These are phyloP conservation scores for Phytophthora citricola DNA, from an alignment of 352 stramenopile species.

Conservation along the genomic window DNA sequence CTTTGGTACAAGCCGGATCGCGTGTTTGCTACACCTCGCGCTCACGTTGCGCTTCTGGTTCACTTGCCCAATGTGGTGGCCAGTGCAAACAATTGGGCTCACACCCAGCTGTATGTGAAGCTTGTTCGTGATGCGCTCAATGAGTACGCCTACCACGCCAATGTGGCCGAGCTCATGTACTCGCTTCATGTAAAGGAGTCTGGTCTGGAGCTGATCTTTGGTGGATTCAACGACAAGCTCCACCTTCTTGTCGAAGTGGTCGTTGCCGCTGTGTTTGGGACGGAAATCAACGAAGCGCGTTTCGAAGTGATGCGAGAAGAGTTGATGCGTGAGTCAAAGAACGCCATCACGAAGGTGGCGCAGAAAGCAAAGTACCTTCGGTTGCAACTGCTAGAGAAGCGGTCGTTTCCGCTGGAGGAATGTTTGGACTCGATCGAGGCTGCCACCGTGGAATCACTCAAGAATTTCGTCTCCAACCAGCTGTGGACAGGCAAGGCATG, in stretches of 20 bases:
- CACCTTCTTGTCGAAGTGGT: slow-evolving; percentile 71
- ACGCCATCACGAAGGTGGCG: slow-evolving; percentile 60
- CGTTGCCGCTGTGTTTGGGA: slow-evolving; percentile 55
- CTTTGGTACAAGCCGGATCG: slow-evolving; percentile 74
- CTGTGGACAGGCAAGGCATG: slow-evolving; percentile 62
- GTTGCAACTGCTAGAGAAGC: slow-evolving; percentile 64
- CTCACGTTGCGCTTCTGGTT: slow-evolving; percentile 61
- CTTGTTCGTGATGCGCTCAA: slow-evolving; percentile 71
- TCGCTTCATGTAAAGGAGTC: slow-evolving; percentile 69
- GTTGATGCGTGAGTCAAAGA: slow-evolving; percentile 73
- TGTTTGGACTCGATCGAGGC: slow-evolving; percentile 56
- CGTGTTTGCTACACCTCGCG: slow-evolving; percentile 65
- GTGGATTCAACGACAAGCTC: slow-evolving; percentile 84
- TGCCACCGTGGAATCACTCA: slow-evolving; percentile 46
- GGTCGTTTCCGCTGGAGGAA: slow-evolving; percentile 52
- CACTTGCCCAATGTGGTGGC: slow-evolving; percentile 58
- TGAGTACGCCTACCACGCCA: slow-evolving; percentile 79
- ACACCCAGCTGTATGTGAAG: slow-evolving; percentile 68
- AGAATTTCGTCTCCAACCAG: slow-evolving; percentile 41
- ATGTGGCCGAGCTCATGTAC: slow-evolving; percentile 78
- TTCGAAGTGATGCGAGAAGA: slow-evolving; percentile 78
- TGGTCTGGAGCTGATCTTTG: slow-evolving; percentile 70
- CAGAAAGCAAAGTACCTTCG: slow-evolving; percentile 74
- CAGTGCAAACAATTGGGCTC: slow-evolving; percentile 46
- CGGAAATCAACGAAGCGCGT: slow-evolving; percentile 49